Base-by-base conservation (phyloP, 2,329 filamentous ascomycete species). In the Colletotrichum musicola region DNA sequence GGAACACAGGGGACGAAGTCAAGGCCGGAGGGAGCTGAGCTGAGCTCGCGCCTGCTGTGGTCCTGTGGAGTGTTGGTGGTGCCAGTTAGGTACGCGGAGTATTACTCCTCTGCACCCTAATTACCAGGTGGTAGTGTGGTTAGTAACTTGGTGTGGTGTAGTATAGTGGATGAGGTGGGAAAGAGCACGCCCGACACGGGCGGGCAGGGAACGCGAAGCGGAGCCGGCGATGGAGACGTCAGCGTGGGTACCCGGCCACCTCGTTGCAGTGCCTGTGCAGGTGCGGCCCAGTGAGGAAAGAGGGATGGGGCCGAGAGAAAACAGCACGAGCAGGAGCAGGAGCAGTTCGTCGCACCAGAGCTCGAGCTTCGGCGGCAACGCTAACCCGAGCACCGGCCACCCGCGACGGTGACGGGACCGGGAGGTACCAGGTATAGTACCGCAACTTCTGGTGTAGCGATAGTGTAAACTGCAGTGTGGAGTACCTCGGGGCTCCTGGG, bases 271-370 rank as follows among this genome's bases (percentile, higher is more conserved):
- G 66, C 30, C 30, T 22, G 65, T 53, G 47, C 40, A 49, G 54
- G 60, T 54, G 27, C 46, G 42, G 64, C 30, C 65, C 47, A 64
- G 55, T 18, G 64, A 68, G 64, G 55, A 60, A 68, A 68, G 62
- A 68, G 53, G 10, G 38, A 40, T 40, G 61, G 66, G 50, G 30
- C 66, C 25, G 35, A 60, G 66, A 68, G 66, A 68, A 54, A 68
- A 68, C 62, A 65, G 62, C 35, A 35, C 40, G 47, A 18, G 47
- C 35, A 35, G 50, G 47, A 18, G 47, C 22, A 42, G 22, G 22
- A 35, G 10, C 10, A 35, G 30, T 35, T 35, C 30, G 30, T 35
- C 30, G 30, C 30, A 35, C 13, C 42, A 44, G 42, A 14, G 42
- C n/a, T n/a, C 40, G 40, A 42, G 40, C 40, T n/a, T 42, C 40